Base-by-base conservation (phyloP, 257 asterid species). In the Anisodus tanguticus region DNA sequence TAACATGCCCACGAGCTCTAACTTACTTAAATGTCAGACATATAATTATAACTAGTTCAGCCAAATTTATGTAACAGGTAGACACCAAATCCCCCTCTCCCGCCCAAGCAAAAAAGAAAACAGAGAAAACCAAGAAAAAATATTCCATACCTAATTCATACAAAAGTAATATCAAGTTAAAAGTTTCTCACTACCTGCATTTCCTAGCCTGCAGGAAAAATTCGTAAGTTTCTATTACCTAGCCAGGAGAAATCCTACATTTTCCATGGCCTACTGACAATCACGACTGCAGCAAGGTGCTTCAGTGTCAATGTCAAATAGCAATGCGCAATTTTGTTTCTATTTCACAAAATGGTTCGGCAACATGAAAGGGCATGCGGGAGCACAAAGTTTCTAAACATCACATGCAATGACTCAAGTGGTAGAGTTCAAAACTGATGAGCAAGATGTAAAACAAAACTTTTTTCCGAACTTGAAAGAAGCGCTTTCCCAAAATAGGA, bases 221-320 rank as follows among this genome's bases (percentile, higher is more conserved):
- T 10, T 19, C 80, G 5, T 2, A 19, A 19, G 43, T 72, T 72
- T 72, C 60, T 19, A 19, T 11, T 19, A 47, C 80, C 80, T 72
- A 49, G 12, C 43, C 80, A 19, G 80, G n/a, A 71, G 8, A 71
- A 43, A 9, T 43, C 35, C 79, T 17, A 15, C 4, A 2, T 72
- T 72, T 45, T 72, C 59, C 17, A 15, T 12, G 62, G 62, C 43
- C 22, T 72, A 19, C 59, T 10, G 62, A 49, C 45, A 11, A 74
- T 49, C 81, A 49, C 10, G 62, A 74, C 43, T 47, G 80, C 43
- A 49, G 43, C 60, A 74, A 22, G 45, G 81, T 22, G 62, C 62
- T 49, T 49, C 81, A 74, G 62, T 74, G 7, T 22, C 81, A 49
- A 49, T 74, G 62, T 49, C 81, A 49, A 74, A 49, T 49, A 31